Conservation (phyloP, 2,329 filamentous ascomycete genomes). For the Paecilomyces formosus region DNA sequence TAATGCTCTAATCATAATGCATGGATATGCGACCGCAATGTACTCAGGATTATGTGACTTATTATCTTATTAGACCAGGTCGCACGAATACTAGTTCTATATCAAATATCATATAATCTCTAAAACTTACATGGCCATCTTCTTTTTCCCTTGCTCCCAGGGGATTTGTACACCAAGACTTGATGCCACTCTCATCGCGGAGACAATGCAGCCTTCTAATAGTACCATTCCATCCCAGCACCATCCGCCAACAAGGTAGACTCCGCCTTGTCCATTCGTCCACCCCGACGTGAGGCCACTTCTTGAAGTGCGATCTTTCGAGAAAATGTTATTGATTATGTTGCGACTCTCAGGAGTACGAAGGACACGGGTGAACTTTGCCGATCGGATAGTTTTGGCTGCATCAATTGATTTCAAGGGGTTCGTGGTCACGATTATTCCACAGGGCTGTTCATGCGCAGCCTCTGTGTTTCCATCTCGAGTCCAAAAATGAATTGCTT, state of each 20-base stretch:
- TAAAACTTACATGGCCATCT: not conserved
- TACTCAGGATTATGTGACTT: not conserved
- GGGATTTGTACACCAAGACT: constrained; percentile 43
- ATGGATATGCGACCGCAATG: not conserved
- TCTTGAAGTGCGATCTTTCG: not conserved
- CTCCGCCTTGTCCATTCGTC: constrained; percentile 47
- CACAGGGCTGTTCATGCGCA: constrained; percentile 45
- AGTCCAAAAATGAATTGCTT: constrained; percentile 21
- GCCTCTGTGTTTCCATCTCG: constrained; percentile 40
- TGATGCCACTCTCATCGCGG: constrained; percentile 49
- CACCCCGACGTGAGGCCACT: constrained; percentile 24
- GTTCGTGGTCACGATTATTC: constrained; percentile 47
- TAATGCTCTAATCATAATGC: not conserved
- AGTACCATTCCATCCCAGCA: constrained; percentile 60
- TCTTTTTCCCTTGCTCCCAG: constrained; percentile 14
- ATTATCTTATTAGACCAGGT: not conserved
- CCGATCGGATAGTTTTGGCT: constrained; percentile 36
- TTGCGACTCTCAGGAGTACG: constrained; percentile 42
- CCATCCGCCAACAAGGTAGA: constrained; percentile 54
- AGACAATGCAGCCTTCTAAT: constrained; percentile 54
- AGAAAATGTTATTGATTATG: constrained; percentile 43
- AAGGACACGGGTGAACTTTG: constrained; percentile 47
- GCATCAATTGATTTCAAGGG: constrained; percentile 36
- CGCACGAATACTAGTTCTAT: not conserved
- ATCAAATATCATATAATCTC: not conserved